Evolutionary conservation across 768 basidiomycete species (phyloP).

Genomic region (Termitomyces sp.): DNA sequence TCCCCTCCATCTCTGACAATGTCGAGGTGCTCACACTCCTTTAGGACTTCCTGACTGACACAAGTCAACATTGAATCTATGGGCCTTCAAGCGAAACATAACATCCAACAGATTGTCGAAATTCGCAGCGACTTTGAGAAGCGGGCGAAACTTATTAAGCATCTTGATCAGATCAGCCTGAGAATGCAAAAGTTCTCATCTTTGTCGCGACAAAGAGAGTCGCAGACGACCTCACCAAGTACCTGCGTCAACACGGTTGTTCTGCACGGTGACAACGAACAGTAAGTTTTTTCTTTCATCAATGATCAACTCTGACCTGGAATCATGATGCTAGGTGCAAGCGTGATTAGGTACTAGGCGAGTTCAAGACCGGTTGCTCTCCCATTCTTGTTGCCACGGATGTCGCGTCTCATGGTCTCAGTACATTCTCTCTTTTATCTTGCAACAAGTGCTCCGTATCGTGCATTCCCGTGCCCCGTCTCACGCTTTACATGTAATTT

Average conservation of each 20-base stretch:
- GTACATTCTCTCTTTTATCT: conserved; percentile 69
- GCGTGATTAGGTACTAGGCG: conserved; percentile 97
- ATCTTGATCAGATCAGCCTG: conserved; percentile 93
- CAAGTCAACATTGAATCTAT: conserved; percentile 86
- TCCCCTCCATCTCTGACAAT: neutral
- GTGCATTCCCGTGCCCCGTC: conserved; percentile 20
- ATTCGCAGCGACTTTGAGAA: conserved; percentile 90
- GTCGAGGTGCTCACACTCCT: neutral
- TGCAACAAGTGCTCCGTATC: conserved; percentile 41
- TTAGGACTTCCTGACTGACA: conserved; percentile 71
- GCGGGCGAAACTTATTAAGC: conserved; percentile 91
- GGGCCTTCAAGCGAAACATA: conserved; percentile 97
- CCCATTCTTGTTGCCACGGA: no score
- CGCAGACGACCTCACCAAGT: no score
- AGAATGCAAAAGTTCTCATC: conserved; percentile 98
- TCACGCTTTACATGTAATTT: conserved; percentile 10
- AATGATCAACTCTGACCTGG: neutral
- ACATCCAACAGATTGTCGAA: conserved; percentile 93
- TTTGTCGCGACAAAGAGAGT: conserved; percentile 97
- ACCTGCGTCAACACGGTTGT: conserved; percentile 96
- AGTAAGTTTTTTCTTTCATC: conserved; percentile 43
- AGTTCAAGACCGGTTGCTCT: conserved; percentile 99
- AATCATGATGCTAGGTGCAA: conserved; percentile 57
- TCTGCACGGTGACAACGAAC: conserved; percentile 99
- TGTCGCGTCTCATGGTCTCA: conserved; percentile 98